Base-by-base conservation (phyloP, 805 yeast genomes). In the Candida adriatica region DNA sequence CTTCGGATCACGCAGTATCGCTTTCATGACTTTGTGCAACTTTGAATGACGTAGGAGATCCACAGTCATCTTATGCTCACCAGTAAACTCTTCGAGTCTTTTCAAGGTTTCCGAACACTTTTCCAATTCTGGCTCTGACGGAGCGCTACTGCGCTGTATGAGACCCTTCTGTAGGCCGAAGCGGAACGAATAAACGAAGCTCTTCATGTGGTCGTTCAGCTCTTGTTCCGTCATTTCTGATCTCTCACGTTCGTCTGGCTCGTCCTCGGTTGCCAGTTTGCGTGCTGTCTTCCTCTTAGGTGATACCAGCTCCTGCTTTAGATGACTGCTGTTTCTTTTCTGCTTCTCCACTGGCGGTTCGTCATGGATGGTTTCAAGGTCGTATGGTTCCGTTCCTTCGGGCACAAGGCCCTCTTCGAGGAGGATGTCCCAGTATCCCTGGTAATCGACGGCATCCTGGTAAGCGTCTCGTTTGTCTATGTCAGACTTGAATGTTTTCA, bases 1-100 rank as follows among this genome's bases (percentile, higher is more conserved):
- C 21, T 53, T 54, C 17, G 55, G 56, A 37, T 61, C 58, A 35
- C 59, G 61, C 30, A 61, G 37, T 14, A 71, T 67, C 34, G 72
- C 70, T 45, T 64, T 68, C 37, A 71, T 46, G 1, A 71, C 75
- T 47, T 71, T 71, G 45, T 70, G 75, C 31, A 71, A 54, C 42
- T 69, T 71, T 11, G 75, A 67, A 15, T 51, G 50, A 29, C 54
- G 57, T 36, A 71, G 55, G 14, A 69, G 45, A 11, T 62, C 64
- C 14, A 56, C 49, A 18, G 48, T 57, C 21, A 70, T 60, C 3
- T 43, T 23, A 8, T 41, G 32, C 8, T 11, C 10, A 19, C 11
- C 22, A 1, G 69, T 61, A 36, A 68, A 64, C 13, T 61, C 63
- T 16, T 59, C 64, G 15, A 71, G 48, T 22, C 66, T 58, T 33